phyloP scores from a whole-genome alignment of 352 stramenopile species.

The Phytophthora constricta region DNA sequence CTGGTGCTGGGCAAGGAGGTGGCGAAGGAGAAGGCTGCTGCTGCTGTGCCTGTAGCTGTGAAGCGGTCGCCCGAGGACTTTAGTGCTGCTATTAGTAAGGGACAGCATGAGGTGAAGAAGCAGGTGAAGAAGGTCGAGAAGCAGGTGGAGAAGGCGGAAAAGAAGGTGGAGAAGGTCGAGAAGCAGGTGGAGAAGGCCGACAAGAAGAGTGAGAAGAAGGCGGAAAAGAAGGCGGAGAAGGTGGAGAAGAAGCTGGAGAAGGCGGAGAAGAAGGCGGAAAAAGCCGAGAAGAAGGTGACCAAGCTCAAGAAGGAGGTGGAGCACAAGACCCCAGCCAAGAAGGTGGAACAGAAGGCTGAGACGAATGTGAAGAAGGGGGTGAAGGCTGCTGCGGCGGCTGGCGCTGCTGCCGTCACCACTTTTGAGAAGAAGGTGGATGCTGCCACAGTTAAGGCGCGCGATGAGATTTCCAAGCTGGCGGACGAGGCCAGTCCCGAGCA shows the following conservation, averaged over 20 bases:
- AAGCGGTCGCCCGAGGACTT: slow-evolving; percentile 54
- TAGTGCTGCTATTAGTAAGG: slow-evolving; percentile 56
- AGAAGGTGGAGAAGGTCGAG: slow-evolving; percentile 16
- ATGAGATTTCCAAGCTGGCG: slow-evolving; percentile 67
- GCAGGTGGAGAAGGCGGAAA: slow-evolving; percentile 22
- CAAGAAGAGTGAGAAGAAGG: slow-evolving; percentile 29
- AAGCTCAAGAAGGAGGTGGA: slow-evolving; percentile 38
- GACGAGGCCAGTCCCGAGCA: slow-evolving; percentile 52
- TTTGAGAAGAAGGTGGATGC: slow-evolving; percentile 74
- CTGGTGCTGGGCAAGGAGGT: slow-evolving; percentile 59
- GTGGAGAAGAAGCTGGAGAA: slow-evolving; percentile 19
- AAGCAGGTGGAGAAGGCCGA: slow-evolving; percentile 21
- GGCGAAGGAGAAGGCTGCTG: background rate
- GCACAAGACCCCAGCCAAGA: slow-evolving; percentile 35
- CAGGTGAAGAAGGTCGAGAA: slow-evolving; percentile 23
- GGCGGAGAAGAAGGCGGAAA: slow-evolving; percentile 20
- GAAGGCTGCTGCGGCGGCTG: slow-evolving; percentile 36
- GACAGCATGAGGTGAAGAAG: slow-evolving; percentile 39
- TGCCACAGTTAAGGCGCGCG: slow-evolving; percentile 59
- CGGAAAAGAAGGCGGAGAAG: slow-evolving; percentile 38
- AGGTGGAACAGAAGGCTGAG: slow-evolving; percentile 41
- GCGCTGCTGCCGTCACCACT: slow-evolving; percentile 31
- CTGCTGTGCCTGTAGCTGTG: slow-evolving; percentile 4
- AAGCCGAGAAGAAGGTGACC: slow-evolving; percentile 25
- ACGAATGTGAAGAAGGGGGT: slow-evolving; percentile 39